Evolutionary conservation across 129 eudicot genomes (phyloP).

Genomic region (Arctium minus): DNA sequence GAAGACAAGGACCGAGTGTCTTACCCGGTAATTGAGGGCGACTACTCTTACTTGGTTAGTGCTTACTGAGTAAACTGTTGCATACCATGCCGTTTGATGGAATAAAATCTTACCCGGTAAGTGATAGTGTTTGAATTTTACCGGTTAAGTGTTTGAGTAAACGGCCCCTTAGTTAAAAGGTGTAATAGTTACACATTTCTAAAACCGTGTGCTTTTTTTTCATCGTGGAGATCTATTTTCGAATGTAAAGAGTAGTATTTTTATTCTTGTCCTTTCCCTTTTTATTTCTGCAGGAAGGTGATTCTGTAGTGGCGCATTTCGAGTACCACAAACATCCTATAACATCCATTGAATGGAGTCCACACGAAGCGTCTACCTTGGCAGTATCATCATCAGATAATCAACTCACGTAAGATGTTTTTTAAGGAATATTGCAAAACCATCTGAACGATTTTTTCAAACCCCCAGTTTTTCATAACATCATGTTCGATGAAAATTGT

Average conservation of each 20-base stretch:
- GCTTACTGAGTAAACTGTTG: no score
- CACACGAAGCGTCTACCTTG: slow-evolving; percentile 87
- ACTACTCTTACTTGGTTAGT: no score
- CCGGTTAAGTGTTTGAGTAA: no score
- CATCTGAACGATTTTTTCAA: background rate
- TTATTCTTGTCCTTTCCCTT: background rate
- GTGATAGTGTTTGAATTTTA: no score
- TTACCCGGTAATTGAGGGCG: no score
- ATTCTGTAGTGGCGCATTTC: slow-evolving; percentile 78
- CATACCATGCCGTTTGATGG: no score
- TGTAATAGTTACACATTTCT: no score
- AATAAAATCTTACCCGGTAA: no score
- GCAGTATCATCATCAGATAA: slow-evolving; percentile 89
- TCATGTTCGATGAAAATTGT: background rate
- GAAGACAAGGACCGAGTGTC: no score
- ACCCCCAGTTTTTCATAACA: background rate
- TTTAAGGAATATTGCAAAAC: background rate
- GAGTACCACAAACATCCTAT: slow-evolving; percentile 94
- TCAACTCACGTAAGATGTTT: slow-evolving; percentile 78
- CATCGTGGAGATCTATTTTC: background rate
- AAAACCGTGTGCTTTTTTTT: background rate
- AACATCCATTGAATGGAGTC: slow-evolving; percentile 98
- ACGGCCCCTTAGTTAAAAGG: no score
- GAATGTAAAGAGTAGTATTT: background rate
- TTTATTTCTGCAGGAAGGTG: slow-evolving; percentile 59